Conservation (phyloP, 2,329 filamentous ascomycete genomes). For the Aureobasidium sp. region DNA sequence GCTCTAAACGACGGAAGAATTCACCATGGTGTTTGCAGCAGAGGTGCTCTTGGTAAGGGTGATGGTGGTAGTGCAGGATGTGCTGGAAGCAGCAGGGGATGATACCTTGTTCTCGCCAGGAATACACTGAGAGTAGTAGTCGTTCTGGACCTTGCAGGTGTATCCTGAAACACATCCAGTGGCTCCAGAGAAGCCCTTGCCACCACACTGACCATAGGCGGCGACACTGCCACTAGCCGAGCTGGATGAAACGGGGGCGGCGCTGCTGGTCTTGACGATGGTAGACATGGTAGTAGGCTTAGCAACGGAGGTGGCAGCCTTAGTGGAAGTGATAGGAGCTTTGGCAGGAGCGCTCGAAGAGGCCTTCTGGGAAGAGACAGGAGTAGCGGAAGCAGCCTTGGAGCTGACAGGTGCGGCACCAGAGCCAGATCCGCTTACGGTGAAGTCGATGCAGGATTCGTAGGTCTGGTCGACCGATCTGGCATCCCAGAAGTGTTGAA, state of each 20-base stretch:
- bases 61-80: slow-evolving; percentile 21
- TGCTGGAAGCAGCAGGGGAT: slow-evolving; percentile 19
- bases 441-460: slow-evolving; percentile 69
- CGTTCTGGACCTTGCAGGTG: slow-evolving; percentile 37
- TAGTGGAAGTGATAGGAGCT: slow-evolving; percentile 1
- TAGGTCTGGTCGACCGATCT: slow-evolving; percentile 65
- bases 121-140: slow-evolving; percentile 44
- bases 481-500: slow-evolving; percentile 72
- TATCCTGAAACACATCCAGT: slow-evolving; percentile 38
- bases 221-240: slow-evolving; percentile 10
- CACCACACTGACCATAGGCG: slow-evolving; percentile 38
- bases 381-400: background rate
- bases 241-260: slow-evolving; percentile 9
- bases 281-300: slow-evolving; percentile 13
- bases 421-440: slow-evolving; percentile 36
- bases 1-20: background rate
- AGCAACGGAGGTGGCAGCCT: slow-evolving; percentile 3
- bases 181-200: slow-evolving; percentile 37
- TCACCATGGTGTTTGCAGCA: slow-evolving; percentile 1
- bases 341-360: slow-evolving; percentile 14
- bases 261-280: slow-evolving; percentile 10
- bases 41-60: slow-evolving; percentile 21
- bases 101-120: slow-evolving; percentile 22
- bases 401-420: slow-evolving; percentile 20
- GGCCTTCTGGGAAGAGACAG: slow-evolving; percentile 3